Evolutionary conservation across 306 rosid genomes (phyloP), one percentile per base, ranked within the genome.

Genomic region (Betula pendula): DNA sequence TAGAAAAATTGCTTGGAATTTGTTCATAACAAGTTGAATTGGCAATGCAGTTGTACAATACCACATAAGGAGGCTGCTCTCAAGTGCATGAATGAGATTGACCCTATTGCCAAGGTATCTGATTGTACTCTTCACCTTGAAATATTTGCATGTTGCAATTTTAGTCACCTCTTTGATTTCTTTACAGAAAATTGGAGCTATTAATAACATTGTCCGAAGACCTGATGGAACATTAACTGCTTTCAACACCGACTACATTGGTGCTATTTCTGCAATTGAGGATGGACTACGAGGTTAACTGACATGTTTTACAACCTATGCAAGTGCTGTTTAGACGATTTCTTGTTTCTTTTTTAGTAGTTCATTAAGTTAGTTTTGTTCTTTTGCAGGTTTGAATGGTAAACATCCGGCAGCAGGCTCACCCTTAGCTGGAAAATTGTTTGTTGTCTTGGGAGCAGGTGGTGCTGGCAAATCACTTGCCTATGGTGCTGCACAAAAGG

Each of bases 31-130:
- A 44, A n/a, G 7, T 49, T 70, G 51, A 68, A 22, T 65, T 15
- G 42, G 74, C 24, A 74, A 25, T 81, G 67, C 85, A 86, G 89
- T 44, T 83, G 87, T 75, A 83, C 85, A 40, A 78, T 83, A 72
- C 89, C 89, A 40, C 84, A 86, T 40, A 83, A 86, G 81, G 89
- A 86, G 80, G 87, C 81, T 67, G 89, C 89, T 67, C 83, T 86
- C 11, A 81, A 83, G 62, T 86, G 87, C 83, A 80, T 83, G 87
- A 79, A 86, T 58, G 85, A 83, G 60, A 79, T 86, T 75, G 87
- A 86, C 70, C 58, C 81, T 44, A 81, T 81, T 72, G 87, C 89
- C 80, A 78, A 81, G 87, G 89, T 86, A 59, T 56, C 7, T 71
- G 40, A 58, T 71, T 51, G 1, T n/a, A n/a, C n/a, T 71, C 40